A percentile compares a stretch with the other conserved stretches of the same genome.
These are phyloP conservation scores for Arachnopeziza araneosa DNA, from an alignment of 2,329 filamentous ascomycete genomes.

Conservation along the genomic window DNA sequence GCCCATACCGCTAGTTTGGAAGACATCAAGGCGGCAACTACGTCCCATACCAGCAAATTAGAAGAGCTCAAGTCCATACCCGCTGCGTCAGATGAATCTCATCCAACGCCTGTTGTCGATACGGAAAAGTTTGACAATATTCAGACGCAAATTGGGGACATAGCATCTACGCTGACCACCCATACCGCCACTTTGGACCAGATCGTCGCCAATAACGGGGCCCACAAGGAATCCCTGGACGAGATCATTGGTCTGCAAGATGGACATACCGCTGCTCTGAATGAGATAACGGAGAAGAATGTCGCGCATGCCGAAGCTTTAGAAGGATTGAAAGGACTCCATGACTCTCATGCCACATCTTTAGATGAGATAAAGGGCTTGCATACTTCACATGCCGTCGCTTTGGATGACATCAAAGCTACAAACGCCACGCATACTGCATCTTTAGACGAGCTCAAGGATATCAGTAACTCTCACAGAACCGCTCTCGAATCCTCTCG, in stretches of 20 bases:
- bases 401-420: constrained; percentile 3
- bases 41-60: not conserved
- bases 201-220: not conserved
- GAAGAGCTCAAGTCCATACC: not conserved
- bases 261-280: not conserved
- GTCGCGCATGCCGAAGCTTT: not conserved
- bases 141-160: not conserved
- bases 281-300: constrained; percentile 3
- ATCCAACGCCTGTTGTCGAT: not conserved
- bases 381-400: constrained; percentile 3
- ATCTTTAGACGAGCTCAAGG: constrained; percentile 18
- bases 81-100: not conserved
- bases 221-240: constrained; percentile 8
- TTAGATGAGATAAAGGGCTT: constrained; percentile 10
- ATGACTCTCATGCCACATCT: not conserved
- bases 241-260: constrained; percentile 1
- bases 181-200: constrained; percentile 5
- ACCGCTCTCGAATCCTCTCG: constrained; percentile 9
- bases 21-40: constrained; percentile 15
- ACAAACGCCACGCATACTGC: not conserved
- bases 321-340: not conserved
- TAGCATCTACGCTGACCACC: not conserved
- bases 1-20: constrained; percentile 15
- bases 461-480: not conserved
- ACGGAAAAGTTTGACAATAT: not conserved